Evolutionary conservation across 2,329 filamentous ascomycete species (phyloP), one percentile per base, ranked within the genome.

Genomic region (Claviceps arundinis): DNA sequence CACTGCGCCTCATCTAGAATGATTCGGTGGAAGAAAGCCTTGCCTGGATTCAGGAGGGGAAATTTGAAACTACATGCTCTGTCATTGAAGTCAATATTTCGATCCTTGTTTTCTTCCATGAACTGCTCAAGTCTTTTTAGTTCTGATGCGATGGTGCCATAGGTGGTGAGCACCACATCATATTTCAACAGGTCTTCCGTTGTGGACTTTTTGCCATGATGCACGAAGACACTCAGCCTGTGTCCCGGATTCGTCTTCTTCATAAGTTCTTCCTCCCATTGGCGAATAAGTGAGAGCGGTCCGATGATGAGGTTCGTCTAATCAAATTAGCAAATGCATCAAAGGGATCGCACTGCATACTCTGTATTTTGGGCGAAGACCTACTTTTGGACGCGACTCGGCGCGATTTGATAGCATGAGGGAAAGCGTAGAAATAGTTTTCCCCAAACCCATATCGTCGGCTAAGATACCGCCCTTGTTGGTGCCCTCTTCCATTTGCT

Each of bases 361-460:
- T 22, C 8, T 19, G 13, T n/a, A 5, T 7, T 19, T 41, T n/a
- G 57, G 26, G 16, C 4, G 9, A 47, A 62, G 37, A 57, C 60
- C 51, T 44, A 67, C 65, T 58, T 69, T 69, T 17, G 64, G 62
- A 37, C 63, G 60, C 14, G 56, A 74, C 0, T 70, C 65, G 0
- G 85, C 80, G n/a, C 76, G 82, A 5, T 82, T 76, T 5, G 79
- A 77, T 13, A 88, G 73, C 58, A 95, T 85, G 44, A 95, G 74
- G 4, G 89, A 80, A 22, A 96, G 73, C 5, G 87, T 84, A 55
- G 91, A 88, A 24, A 95, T 84, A 0, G 90, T 95, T 69, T 95
- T 95, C 17, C 89, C 89, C 9, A 95, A 68, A 3, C 89, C 89
- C 90, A 95, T 96, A 61, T 95, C 89, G 64, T 96, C 90, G 2